Evolutionary conservation across 2,329 filamentous ascomycete species (phyloP).

Genomic region (Pleurostoma richardsiae): DNA sequence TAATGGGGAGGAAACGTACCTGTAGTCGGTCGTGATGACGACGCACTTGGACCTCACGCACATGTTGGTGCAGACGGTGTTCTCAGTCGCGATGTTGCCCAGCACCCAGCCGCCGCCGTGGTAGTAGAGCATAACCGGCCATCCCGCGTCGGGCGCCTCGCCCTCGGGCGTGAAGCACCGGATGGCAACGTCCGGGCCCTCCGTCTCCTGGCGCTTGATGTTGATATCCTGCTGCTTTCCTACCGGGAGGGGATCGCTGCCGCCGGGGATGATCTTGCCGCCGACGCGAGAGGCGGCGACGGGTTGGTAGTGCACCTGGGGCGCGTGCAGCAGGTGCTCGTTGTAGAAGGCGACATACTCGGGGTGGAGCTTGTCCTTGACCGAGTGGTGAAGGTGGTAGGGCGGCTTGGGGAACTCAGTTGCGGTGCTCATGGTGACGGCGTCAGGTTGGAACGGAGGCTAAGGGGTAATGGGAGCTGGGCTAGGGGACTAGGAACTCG

Average conservation of each 20-base stretch:
- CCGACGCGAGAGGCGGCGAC: conserved; percentile 43
- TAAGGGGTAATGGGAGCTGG: too few relatives aligned
- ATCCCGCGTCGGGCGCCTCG: conserved; percentile 33
- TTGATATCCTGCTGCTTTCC: conserved; percentile 37
- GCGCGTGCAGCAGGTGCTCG: conserved; percentile 40
- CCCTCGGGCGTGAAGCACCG: conserved; percentile 46
- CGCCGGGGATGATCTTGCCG: conserved; percentile 46
- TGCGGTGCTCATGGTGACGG: not conserved
- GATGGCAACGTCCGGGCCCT: conserved; percentile 41
- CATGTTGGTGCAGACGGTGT: conserved; percentile 49
- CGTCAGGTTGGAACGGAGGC: too few relatives aligned
- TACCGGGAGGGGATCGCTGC: conserved; percentile 41
- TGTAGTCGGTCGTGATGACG: conserved; percentile 50
- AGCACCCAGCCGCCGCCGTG: conserved; percentile 57
- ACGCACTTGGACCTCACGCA: conserved; percentile 44
- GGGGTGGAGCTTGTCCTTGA: conserved; percentile 37
- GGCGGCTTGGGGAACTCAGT: conserved; percentile 8
- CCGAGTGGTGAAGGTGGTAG: conserved; percentile 42
- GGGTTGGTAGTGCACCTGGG: conserved; percentile 50
- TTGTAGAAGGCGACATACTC: conserved; percentile 51
- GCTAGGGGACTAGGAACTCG: too few relatives aligned
- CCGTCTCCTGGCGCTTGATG: conserved; percentile 34
- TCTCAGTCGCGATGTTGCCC: conserved; percentile 53
- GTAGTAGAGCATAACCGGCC: conserved; percentile 52
- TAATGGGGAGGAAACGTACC: conserved; percentile 24